Evolutionary conservation across 768 basidiomycete species (phyloP).

Genomic region (Leccinum fibrillosum): DNA sequence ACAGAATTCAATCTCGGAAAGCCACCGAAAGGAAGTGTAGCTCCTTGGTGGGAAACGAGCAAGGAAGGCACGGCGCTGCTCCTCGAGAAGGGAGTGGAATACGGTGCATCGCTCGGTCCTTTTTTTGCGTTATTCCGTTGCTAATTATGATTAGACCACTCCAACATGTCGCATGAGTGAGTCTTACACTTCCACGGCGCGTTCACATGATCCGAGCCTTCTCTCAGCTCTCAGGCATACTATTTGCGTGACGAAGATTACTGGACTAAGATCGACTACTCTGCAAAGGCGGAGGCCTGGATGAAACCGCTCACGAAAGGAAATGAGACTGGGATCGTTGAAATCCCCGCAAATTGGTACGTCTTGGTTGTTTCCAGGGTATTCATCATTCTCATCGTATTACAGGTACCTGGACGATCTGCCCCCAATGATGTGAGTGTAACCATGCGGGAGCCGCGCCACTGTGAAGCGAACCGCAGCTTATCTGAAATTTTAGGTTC

Average conservation of each 20-base stretch:
- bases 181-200: background rate
- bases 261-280: constrained; percentile 74
- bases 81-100: constrained; percentile 71
- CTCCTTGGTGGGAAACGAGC: constrained; percentile 80
- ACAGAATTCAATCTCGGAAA: constrained; percentile 62
- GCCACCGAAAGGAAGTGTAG: constrained; percentile 61
- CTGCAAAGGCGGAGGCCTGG: constrained; percentile 56
- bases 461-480: background rate
- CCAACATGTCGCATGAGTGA: constrained; percentile 53
- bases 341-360: constrained; percentile 72
- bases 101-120: constrained; percentile 42
- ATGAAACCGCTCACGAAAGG: constrained; percentile 71
- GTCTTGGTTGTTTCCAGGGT: background rate
- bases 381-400: background rate
- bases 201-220: background rate
- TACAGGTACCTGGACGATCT: constrained; percentile 67
- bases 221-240: constrained; percentile 53
- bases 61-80: constrained; percentile 62
- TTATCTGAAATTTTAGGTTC: constrained; percentile 44
- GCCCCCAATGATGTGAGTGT: constrained; percentile 64
- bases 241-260: constrained; percentile 65
- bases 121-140: background rate
- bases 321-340: constrained; percentile 57
- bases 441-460: background rate
- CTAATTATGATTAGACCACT: constrained; percentile 44